Evolutionary conservation across 108 stramenopile genomes (phyloP).

Genomic region (Conticribra guillardii): DNA sequence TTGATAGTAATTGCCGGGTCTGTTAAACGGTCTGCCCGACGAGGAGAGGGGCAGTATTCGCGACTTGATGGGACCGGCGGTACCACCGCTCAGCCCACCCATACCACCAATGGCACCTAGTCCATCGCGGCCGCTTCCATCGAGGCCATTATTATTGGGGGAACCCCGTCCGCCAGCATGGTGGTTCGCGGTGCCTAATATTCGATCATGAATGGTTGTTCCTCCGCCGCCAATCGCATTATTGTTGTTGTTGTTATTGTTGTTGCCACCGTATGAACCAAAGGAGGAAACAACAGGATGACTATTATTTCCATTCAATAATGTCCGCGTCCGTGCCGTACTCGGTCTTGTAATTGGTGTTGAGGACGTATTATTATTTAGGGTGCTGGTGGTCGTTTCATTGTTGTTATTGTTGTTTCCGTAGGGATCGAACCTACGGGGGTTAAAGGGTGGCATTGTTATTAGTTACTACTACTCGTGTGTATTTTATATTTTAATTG

Average conservation of each 20-base stretch:
- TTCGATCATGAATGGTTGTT: not conserved
- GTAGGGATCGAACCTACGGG: constrained; percentile 25
- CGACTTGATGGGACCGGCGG: no score
- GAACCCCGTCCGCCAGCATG: not conserved
- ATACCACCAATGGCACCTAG: no score
- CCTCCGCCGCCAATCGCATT: not conserved
- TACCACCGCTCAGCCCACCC: no score
- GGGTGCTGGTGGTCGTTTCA: not conserved
- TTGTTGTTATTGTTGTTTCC: constrained; percentile 17
- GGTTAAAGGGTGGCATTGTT: constrained; percentile 21
- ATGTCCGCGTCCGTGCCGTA: not conserved
- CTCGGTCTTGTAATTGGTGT: not conserved
- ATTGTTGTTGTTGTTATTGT: no score
- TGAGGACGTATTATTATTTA: not conserved
- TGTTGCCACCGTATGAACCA: no score
- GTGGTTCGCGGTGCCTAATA: not conserved
- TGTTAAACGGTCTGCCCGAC: no score
- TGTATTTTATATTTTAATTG: no score
- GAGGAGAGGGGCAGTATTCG: no score
- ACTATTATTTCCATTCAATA: not conserved
- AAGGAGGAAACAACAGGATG: no score
- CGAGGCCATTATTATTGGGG: not conserved
- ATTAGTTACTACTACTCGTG: no score
- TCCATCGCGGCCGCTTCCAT: not conserved
- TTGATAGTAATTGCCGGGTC: no score